Evolutionary conservation across 2,329 filamentous ascomycete species (phyloP).

Genomic region (Esteya vermicola): DNA sequence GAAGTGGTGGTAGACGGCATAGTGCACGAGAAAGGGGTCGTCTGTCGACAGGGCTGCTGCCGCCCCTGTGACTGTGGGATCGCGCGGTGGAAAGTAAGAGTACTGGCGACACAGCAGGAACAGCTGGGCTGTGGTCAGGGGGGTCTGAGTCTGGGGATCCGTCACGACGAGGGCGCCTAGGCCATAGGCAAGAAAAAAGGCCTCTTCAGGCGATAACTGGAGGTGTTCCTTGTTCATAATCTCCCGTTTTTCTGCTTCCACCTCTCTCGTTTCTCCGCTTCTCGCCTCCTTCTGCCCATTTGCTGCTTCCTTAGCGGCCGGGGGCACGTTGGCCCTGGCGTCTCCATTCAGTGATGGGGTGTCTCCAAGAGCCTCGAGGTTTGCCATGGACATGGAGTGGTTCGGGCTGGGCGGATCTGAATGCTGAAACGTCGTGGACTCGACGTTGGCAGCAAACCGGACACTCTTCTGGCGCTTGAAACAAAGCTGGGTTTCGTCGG

Average conservation of each 20-base stretch:
- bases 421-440: conserved; percentile 45
- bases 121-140: conserved; percentile 40
- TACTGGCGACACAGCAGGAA: conserved; percentile 53
- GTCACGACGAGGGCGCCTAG: conserved; percentile 59
- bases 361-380: not conserved
- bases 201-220: conserved; percentile 81
- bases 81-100: conserved; percentile 53
- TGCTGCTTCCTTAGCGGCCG: no score
- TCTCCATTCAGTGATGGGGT: not conserved
- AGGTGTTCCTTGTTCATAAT: conserved; percentile 58
- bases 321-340: no score
- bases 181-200: conserved; percentile 76
- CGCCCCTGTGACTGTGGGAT: no score
- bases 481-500: conserved; percentile 2
- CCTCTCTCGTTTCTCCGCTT: no score
- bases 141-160: conserved; percentile 28
- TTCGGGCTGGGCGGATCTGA: conserved; percentile 35
- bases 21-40: conserved; percentile 74
- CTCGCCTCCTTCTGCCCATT: no score
- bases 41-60: conserved; percentile 35
- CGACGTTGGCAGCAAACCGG: conserved; percentile 53
- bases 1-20: conserved; percentile 90
- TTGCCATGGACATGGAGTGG: conserved; percentile 3
- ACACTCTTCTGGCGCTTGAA: conserved; percentile 47
- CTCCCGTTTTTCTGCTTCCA: no score